Percentiles rank a stretch among this genome's conserved stretches.
phyloP scores from a whole-genome alignment of 495 filamentous ascomycete species.

The Haplographium delicatum region DNA sequence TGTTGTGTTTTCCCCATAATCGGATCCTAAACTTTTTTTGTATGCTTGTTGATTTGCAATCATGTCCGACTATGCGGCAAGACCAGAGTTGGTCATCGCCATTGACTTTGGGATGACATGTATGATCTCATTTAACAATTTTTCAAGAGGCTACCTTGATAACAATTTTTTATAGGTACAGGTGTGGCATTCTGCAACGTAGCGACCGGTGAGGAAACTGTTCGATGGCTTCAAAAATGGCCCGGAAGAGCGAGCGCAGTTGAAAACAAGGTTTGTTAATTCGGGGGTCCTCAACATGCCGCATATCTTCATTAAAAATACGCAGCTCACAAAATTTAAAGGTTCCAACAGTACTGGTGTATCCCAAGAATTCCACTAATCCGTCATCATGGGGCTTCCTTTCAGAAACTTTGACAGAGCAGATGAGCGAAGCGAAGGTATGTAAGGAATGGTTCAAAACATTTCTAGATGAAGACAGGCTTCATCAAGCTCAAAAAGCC shows the following conservation, averaged over 20 bases:
- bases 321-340: not conserved
- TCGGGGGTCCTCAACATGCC: not conserved
- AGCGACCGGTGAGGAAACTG: conserved; percentile 26
- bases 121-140: conserved; percentile 8
- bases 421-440: conserved; percentile 27
- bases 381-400: conserved; percentile 38
- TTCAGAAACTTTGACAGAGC: conserved; percentile 25
- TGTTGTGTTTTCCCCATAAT: not conserved
- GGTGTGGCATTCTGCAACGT: conserved; percentile 32
- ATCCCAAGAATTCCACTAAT: conserved; percentile 25
- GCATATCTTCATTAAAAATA: too few species aligned
- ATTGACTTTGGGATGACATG: conserved; percentile 44
- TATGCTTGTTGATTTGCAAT: not conserved
- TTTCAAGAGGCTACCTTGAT: not conserved
- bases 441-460: conserved; percentile 41
- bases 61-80: conserved; percentile 5
- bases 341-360: conserved; percentile 37
- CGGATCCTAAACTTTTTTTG: not conserved
- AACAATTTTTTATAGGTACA: conserved; percentile 10
- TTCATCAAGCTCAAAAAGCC: conserved; percentile 21
- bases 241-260: conserved; percentile 33
- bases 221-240: conserved; percentile 38
- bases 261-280: conserved; percentile 32
- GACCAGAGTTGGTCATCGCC: conserved; percentile 33
- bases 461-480: conserved; percentile 29